Conservation (phyloP, 257 asterid species). For the Linaria vulgaris region DNA sequence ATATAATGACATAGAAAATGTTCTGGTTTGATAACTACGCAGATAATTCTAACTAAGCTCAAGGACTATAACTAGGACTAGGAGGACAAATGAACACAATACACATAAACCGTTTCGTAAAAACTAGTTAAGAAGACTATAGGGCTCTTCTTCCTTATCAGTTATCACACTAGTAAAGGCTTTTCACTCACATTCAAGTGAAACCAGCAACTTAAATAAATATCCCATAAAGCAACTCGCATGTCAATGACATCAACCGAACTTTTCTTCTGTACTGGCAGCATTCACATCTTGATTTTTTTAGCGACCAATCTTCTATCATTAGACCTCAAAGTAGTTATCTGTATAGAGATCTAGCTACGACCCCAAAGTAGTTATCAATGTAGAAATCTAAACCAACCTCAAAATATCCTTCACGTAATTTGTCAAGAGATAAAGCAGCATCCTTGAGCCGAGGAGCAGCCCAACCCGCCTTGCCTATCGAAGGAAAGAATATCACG, state of each 20-base stretch:
- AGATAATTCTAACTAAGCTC: neutral
- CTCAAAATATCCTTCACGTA: constrained; percentile 90
- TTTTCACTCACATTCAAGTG: neutral
- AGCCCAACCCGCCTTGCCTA: constrained; percentile 96
- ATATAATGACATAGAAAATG: neutral
- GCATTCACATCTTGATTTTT: constrained; percentile 1
- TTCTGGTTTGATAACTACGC: neutral
- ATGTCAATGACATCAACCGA: neutral
- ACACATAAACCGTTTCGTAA: neutral
- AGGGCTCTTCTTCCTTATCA: neutral
- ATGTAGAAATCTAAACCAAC: constrained; percentile 34
- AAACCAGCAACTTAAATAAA: neutral
- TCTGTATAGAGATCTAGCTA: constrained; percentile 10
- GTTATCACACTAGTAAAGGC: neutral
- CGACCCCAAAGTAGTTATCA: neutral
- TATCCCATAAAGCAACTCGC: neutral
- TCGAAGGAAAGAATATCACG: constrained; percentile 14
- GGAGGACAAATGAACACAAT: neutral
- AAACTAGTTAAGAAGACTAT: neutral
- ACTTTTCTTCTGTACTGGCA: neutral
- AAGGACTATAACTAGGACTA: neutral
- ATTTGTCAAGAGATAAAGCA: constrained; percentile 74
- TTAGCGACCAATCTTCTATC: neutral
- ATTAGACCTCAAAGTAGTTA: constrained; percentile 12
- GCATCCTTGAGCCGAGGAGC: constrained; percentile 99